Evolutionary conservation across 2,329 filamentous ascomycete species (phyloP).

Genomic region (Penicillium concentricum): DNA sequence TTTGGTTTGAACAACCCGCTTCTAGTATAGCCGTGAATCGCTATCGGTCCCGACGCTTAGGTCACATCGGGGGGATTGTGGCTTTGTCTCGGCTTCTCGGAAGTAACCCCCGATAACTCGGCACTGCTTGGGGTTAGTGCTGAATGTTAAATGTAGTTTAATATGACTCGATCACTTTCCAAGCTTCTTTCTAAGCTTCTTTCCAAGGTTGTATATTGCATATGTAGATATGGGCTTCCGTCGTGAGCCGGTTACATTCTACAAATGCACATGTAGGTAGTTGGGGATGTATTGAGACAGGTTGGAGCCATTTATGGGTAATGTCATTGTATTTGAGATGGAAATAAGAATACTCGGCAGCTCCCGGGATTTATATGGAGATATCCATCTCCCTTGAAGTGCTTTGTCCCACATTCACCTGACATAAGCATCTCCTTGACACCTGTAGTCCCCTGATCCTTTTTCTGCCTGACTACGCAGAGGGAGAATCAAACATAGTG

Average conservation of each 20-base stretch:
- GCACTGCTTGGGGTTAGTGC: background rate
- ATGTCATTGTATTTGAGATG: no score
- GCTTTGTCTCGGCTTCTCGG: background rate
- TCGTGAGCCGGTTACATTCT: background rate
- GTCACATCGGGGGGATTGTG: constrained; percentile 3
- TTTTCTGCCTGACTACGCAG: no score
- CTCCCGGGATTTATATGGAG: background rate
- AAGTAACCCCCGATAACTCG: background rate
- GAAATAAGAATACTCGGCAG: background rate
- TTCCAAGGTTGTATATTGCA: background rate
- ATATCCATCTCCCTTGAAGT: background rate
- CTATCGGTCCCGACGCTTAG: background rate
- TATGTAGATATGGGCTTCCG: background rate
- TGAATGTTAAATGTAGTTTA: background rate
- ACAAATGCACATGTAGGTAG: background rate
- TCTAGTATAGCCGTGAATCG: background rate
- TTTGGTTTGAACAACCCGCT: background rate
- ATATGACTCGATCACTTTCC: background rate
- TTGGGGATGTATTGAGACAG: background rate
- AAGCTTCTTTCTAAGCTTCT: no score
- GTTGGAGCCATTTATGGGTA: background rate
- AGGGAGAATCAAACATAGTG: no score
- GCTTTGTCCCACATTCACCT: no score
- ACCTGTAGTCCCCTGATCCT: no score
- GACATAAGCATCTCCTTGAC: no score